Evolutionary conservation across 306 rosid species (phyloP), one percentile per base, ranked within the genome.

Genomic region (Quercus dentata): DNA sequence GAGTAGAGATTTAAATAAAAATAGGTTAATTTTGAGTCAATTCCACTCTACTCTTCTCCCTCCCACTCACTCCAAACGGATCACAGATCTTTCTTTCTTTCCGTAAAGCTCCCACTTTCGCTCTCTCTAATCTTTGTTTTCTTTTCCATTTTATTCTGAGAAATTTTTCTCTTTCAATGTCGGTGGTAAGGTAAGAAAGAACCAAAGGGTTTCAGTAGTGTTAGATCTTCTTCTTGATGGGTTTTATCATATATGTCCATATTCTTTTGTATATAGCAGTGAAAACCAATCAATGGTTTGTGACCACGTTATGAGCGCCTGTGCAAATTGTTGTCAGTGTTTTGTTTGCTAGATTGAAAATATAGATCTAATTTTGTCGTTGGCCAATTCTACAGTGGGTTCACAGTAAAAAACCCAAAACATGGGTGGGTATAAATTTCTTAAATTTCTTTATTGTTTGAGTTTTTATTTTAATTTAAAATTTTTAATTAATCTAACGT

Each of bases 301-400:
- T 35, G 14, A 11, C 14, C 5, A 21, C n/a, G 0, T 27, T 20
- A 80, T 85, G 88, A 87, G 92, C 91, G 10, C 44, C 10, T 38
- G 44, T 6, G 44, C 44, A 38, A 0, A 38, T 38, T 38, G 10
- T 38, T 38, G 44, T 38, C 44, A 1, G 10, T 6, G 44, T 6
- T 38, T 38, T 38, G 2, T 38, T 38, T 38, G 44, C 44, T 38
- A 38, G 44, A 1, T 1, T 38, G 44, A 38, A 38, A 38, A 38
- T 6, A 38, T 38, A 38, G 44, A 1, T 38, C 2, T 38, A 38
- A 38, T 38, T 38, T 6, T 38, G 7, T 38, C 44, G 44, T 38
- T 38, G 44, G 44, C 44, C 10, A 38, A 38, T 38, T 38, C 44
- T 38, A 7, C 44, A 6, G 10, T 38, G 44, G 44, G 44, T 38